A percentile compares a stretch with the other conserved stretches of the same genome.
Conservation (phyloP, 208 protist genomes). For the Novymonas esmeraldas region DNA sequence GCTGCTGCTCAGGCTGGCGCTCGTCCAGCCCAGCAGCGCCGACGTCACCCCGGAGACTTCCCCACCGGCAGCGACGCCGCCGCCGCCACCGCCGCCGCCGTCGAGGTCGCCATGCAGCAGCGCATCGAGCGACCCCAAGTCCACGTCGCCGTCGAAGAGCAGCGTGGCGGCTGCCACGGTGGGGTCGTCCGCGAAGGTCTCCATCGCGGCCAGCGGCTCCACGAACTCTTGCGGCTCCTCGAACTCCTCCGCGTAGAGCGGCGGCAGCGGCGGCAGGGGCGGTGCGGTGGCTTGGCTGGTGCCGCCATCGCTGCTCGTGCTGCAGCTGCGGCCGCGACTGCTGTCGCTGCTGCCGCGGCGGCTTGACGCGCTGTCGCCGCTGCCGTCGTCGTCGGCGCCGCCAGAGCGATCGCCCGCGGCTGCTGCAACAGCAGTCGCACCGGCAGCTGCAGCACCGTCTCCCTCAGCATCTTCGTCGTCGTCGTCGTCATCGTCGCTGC, state of each 20-base stretch:
- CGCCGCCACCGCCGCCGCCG: slow-evolving; percentile 5
- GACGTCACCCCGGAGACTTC: slow-evolving; percentile 10
- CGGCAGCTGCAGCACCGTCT: slow-evolving; percentile 11
- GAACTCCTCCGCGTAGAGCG: slow-evolving; percentile 62
- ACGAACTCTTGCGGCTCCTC: slow-evolving; percentile 44
- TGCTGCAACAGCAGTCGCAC: slow-evolving; percentile 1
- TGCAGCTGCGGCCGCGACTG: too few relatives aligned
- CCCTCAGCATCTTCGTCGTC: slow-evolving; percentile 9
- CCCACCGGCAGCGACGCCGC: too few relatives aligned
- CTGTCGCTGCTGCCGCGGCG: neutral
- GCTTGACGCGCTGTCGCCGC: neutral
- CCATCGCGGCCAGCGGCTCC: slow-evolving; percentile 15
- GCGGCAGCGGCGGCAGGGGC: slow-evolving; percentile 20
- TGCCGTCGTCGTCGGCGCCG: slow-evolving; percentile 1
- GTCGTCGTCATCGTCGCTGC: slow-evolving; percentile 21
- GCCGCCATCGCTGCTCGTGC: neutral
- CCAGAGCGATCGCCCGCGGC: neutral
- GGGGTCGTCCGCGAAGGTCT: slow-evolving; percentile 22
- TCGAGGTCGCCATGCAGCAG: slow-evolving; percentile 6
- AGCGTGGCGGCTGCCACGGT: slow-evolving; percentile 18
- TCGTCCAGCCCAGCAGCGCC: neutral
- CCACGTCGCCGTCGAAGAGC: slow-evolving; percentile 33
- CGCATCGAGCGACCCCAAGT: slow-evolving; percentile 19
- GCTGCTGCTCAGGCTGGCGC: neutral
- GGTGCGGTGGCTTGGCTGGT: slow-evolving; percentile 7